phyloP scores from a whole-genome alignment of 306 rosid genomes.

The Castanea mollissima region DNA sequence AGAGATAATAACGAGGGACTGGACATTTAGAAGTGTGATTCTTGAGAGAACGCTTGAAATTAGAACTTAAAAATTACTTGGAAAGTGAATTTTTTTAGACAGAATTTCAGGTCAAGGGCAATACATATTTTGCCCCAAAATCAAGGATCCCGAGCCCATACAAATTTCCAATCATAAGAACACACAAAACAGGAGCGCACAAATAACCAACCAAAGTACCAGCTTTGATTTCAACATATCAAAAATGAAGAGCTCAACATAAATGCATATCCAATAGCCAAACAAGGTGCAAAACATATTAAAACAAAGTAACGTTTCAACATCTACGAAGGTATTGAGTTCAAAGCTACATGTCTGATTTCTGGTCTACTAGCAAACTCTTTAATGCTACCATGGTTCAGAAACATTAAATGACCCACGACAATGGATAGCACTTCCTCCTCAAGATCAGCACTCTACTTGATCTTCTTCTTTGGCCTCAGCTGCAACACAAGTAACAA shows the following conservation, averaged over 20 bases:
- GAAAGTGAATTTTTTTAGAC: too few species aligned
- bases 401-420: slow-evolving; percentile 27
- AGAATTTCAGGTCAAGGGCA: too few species aligned
- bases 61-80: too few species aligned
- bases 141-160: too few species aligned
- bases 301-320: not conserved
- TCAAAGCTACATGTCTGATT: slow-evolving; percentile 1
- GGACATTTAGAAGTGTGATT: too few species aligned
- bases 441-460: slow-evolving; percentile 44
- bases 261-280: not conserved
- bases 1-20: too few species aligned
- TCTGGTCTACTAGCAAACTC: slow-evolving; percentile 17
- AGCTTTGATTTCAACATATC: slow-evolving; percentile 10
- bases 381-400: slow-evolving; percentile 5
- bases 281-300: not conserved
- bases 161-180: too few species aligned
- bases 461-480: slow-evolving; percentile 99
- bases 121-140: too few species aligned
- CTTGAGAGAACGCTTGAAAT: too few species aligned
- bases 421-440: not conserved
- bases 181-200: not conserved
- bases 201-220: not conserved
- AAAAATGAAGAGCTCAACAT: slow-evolving; percentile 12
- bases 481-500: slow-evolving; percentile 50
- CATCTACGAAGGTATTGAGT: not conserved